These are phyloP conservation scores for Tylopilus sp. DNA, from an alignment of 768 basidiomycete species.

Conservation along the genomic window DNA sequence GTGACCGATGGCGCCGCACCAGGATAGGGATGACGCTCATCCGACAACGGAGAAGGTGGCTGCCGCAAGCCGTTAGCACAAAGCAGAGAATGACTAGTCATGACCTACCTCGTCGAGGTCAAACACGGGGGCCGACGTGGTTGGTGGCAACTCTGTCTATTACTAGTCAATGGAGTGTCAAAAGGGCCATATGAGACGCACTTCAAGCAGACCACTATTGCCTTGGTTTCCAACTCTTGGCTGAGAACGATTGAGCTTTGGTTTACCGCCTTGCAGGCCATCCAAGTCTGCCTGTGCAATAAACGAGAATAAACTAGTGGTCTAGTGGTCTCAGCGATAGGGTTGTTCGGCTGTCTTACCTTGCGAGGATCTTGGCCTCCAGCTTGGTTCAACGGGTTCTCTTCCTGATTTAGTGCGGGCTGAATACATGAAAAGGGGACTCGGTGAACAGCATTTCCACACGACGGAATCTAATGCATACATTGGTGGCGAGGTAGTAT, in stretches of 20 bases:
- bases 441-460: not conserved
- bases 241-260: not conserved
- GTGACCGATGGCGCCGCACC: not conserved
- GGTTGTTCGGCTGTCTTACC: too few species aligned
- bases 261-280: too few species aligned
- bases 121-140: not conserved
- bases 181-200: not conserved
- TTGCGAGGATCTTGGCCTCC: too few species aligned
- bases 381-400: too few species aligned
- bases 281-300: too few species aligned
- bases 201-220: not conserved
- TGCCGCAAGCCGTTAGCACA: not conserved
- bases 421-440: too few species aligned
- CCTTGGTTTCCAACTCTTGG: not conserved
- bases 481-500: not conserved
- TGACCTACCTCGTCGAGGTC: not conserved
- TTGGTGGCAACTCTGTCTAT: not conserved
- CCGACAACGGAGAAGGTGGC: not conserved
- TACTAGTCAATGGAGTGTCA: too few species aligned
- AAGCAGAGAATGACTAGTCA: not conserved
- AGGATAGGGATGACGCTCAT: not conserved
- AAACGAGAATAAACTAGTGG: too few species aligned
- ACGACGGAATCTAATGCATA: not conserved
- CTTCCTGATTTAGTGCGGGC: not conserved
- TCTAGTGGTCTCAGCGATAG: too few species aligned